These are phyloP conservation scores for Talaromyces adpressus DNA, from an alignment of 495 filamentous ascomycete genomes.

Conservation along the genomic window DNA sequence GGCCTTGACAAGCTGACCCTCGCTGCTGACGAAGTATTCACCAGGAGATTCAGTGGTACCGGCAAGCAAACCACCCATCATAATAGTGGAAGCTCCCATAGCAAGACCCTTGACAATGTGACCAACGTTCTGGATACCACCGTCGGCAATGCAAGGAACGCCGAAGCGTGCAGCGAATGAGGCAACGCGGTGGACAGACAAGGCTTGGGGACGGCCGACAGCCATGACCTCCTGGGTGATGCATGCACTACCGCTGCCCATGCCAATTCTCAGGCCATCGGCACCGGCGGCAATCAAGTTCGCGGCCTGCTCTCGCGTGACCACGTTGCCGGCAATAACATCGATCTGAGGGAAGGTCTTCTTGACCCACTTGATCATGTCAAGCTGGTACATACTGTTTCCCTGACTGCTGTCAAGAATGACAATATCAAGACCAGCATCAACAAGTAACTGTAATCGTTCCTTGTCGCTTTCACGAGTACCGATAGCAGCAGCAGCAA, in stretches of 20 bases:
- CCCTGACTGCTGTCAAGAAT: conserved; percentile 94
- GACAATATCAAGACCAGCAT: conserved; percentile 93
- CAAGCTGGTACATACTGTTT: conserved; percentile 93
- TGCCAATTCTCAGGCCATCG: conserved; percentile 96
- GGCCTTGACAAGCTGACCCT: conserved; percentile 96
- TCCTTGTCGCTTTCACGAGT: conserved; percentile 87
- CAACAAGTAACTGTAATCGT: conserved; percentile 79
- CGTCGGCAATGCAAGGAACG: conserved; percentile 96
- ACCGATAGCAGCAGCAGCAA: conserved; percentile 90
- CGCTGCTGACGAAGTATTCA: conserved; percentile 89
- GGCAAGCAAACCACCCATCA: conserved; percentile 98
- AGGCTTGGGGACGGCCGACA: conserved; percentile 90
- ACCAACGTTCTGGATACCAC: conserved; percentile 95
- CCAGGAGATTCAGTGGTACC: conserved; percentile 97
- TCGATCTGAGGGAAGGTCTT: conserved; percentile 74
- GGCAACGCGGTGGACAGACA: conserved; percentile 81
- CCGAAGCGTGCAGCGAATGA: conserved; percentile 87
- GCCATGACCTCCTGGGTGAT: conserved; percentile 99
- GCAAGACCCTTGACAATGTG: conserved; percentile 98
- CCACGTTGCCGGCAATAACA: conserved; percentile 97
- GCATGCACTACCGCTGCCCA: conserved; percentile 96
- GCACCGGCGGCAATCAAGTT: conserved; percentile 86
- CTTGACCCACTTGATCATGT: conserved; percentile 97
- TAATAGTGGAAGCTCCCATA: conserved; percentile 89
- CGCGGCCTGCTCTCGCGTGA: conserved; percentile 92